Conservation (phyloP, 2,329 filamentous ascomycete genomes). For the Trichothecium roseum region DNA sequence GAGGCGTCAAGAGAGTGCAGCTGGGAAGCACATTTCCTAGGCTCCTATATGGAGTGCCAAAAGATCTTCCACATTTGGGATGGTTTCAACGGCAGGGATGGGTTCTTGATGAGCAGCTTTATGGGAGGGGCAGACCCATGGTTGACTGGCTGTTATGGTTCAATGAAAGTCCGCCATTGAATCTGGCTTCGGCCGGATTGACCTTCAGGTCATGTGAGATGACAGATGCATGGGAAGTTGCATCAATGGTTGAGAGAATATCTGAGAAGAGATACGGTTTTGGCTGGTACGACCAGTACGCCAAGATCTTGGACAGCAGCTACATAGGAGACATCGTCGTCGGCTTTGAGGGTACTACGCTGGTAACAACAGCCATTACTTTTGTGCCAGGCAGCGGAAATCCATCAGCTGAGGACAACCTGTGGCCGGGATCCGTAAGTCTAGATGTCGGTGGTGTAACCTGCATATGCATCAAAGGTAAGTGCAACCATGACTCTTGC, state of each 20-base stretch:
- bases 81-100: conserved; percentile 48
- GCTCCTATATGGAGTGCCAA: conserved; percentile 42
- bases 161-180: conserved; percentile 32
- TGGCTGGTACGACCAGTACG: conserved; percentile 52
- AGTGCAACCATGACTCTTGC: conserved; percentile 15
- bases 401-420: conserved; percentile 37
- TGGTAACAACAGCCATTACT: conserved; percentile 44
- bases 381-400: conserved; percentile 38
- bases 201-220: conserved; percentile 33
- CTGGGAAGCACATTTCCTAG: conserved; percentile 50
- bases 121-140: conserved; percentile 37
- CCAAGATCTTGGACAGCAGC: conserved; percentile 34
- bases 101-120: conserved; percentile 30
- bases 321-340: conserved; percentile 43
- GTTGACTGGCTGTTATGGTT: conserved; percentile 46
- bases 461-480: conserved; percentile 50
- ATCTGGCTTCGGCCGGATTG: conserved; percentile 28
- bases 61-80: conserved; percentile 27
- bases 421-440: conserved; percentile 42
- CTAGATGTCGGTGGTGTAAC: conserved; percentile 44
- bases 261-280: conserved; percentile 35
- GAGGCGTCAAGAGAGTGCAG: conserved; percentile 42
- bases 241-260: conserved; percentile 39
- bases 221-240: conserved; percentile 33
- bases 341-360: conserved; percentile 33